Base-by-base conservation (phyloP, 495 filamentous ascomycete genomes). In the Penicillium herquei region DNA sequence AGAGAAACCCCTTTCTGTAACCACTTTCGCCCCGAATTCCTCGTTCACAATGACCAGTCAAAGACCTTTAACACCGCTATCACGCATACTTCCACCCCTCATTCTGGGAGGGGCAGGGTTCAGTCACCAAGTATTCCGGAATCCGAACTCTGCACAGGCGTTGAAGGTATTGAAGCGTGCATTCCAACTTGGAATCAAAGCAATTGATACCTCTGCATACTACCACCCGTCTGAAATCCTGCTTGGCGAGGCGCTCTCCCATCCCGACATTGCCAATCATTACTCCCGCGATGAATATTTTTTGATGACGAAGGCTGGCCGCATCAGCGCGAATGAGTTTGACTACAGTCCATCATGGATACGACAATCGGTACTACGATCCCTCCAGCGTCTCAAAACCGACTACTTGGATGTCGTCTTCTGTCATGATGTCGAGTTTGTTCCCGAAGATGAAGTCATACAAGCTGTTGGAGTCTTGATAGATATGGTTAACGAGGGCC, bases 181-280 rank as follows among this genome's bases (percentile, higher is more conserved):
- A 7, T 79, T 96, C 31, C 70, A 81, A 39, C 78, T 84, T 18
- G 89, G 88, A 50, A 76, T 96, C 49, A 76, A 76, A 34, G 89
- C 87, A 39, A 94, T 96, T 74, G 91, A 96, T 74, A 96, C 91
- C 1, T 91, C 87, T 3, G 91, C 91, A 0, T 96, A 96, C 79
- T 96, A 96, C 70, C 92, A 91, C 7, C 91, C 91, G 1, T 86
- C 90, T 21, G 91, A 96, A 65, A 70, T 78, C 39, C 81, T 96
- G 18, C 82, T 96, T 39, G 91, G 90, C 49, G 72, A 78, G 35
- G 91, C 91, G 14, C 80, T 96, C 34, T 64, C 77, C 31, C 77
- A 81, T 39, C 69, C 83, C 26, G 74, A 76, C 39, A 71, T 83
- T 30, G 68, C 71, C 33, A 50, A 65, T 26, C 70, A 76, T n/a